A percentile compares a stretch with the other conserved stretches of the same genome.
Conservation (phyloP, 345 rosid species). For the Boechera divaricarpa region DNA sequence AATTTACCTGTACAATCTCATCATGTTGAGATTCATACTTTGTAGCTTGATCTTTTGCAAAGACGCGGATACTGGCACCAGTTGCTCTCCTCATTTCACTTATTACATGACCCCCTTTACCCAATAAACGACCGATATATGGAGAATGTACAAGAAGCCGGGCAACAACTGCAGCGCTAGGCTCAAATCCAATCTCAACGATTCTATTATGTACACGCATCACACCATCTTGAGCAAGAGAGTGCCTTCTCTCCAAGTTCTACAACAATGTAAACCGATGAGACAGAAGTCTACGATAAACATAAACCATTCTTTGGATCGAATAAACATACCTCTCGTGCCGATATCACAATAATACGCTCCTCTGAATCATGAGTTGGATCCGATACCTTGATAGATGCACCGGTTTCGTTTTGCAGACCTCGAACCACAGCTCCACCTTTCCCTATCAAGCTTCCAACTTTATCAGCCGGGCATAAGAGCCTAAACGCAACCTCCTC, state of each 20-base stretch:
- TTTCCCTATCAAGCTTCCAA: conserved; percentile 83
- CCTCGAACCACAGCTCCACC: conserved; percentile 69
- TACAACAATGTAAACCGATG: conserved; percentile 38
- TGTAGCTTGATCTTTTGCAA: conserved; percentile 65
- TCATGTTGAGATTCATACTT: conserved; percentile 62
- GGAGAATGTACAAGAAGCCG: conserved; percentile 74
- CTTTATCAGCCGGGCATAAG: conserved; percentile 75
- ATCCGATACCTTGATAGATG: conserved; percentile 70
- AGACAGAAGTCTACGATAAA: background rate
- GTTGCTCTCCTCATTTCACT: conserved; percentile 81
- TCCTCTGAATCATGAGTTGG: conserved; percentile 66
- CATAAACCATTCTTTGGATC: background rate
- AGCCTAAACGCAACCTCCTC: conserved; percentile 69
- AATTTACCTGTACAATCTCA: conserved; percentile 77
- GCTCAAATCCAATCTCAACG: conserved; percentile 80
- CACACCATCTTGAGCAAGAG: conserved; percentile 81
- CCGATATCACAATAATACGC: conserved; percentile 69
- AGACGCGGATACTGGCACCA: conserved; percentile 68
- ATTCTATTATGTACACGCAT: conserved; percentile 71
- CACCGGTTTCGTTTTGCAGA: conserved; percentile 77
- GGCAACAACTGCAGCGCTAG: conserved; percentile 66
- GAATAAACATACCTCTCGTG: conserved; percentile 68
- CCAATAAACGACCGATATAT: conserved; percentile 67
- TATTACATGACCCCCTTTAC: conserved; percentile 73
- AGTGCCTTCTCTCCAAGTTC: conserved; percentile 69